These are phyloP conservation scores for Paecilomyces dactylethromorphus DNA, from an alignment of 2,329 filamentous ascomycete genomes.

Conservation along the genomic window DNA sequence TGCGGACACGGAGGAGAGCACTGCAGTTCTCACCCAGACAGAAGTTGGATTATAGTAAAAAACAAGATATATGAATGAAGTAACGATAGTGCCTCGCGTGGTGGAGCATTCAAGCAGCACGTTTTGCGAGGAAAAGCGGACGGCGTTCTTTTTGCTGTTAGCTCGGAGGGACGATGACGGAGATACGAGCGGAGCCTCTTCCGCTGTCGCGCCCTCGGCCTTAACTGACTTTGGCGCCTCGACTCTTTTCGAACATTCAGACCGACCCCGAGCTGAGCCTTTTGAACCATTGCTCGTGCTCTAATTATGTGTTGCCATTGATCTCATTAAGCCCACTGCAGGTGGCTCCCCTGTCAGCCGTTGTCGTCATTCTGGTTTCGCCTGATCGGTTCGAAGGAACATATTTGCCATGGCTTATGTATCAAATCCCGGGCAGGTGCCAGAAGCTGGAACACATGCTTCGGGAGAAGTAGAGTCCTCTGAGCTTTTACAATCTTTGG, in stretches of 20 bases:
- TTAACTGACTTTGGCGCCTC: slow-evolving; percentile 1
- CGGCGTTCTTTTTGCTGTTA: slow-evolving; percentile 31
- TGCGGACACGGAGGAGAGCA: neutral
- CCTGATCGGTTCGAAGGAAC: neutral
- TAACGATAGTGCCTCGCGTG: neutral
- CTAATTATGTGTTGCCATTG: neutral
- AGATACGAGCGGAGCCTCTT: slow-evolving; percentile 24
- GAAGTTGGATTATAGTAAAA: neutral
- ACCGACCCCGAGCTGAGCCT: neutral
- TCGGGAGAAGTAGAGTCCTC: slow-evolving; percentile 13
- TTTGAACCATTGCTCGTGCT: neutral
- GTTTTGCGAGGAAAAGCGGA: slow-evolving; percentile 10
- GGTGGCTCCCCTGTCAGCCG: neutral
- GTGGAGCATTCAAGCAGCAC: neutral
- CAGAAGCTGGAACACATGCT: slow-evolving; percentile 16
- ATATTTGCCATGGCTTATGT: slow-evolving; percentile 22
- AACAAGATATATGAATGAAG: neutral
- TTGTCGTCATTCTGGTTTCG: neutral
- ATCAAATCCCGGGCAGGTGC: slow-evolving; percentile 23
- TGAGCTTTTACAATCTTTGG: slow-evolving; percentile 28
- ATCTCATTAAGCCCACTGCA: neutral
- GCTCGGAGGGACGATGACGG: slow-evolving; percentile 26
- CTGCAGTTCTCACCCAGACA: neutral
- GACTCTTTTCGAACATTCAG: slow-evolving; percentile 1
- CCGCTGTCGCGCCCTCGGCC: slow-evolving; percentile 9